Conservation (phyloP, 768 basidiomycete genomes). For the Suillus bovinus region DNA sequence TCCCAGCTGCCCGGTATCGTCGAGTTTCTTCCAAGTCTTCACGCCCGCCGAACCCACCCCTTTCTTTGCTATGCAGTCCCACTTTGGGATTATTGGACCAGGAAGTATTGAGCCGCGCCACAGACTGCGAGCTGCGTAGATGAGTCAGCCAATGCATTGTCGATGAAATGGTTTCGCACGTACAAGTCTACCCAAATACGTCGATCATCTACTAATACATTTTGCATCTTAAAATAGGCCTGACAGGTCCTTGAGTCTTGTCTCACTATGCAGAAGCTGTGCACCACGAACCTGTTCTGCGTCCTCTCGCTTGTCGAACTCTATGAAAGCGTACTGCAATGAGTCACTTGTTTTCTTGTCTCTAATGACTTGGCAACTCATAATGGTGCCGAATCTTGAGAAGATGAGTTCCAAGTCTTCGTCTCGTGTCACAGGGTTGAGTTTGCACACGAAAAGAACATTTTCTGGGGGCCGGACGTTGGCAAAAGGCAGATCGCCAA, state of each 20-base stretch:
- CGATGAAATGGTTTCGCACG: conserved; percentile 30
- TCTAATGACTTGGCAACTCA: conserved; percentile 97
- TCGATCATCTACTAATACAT: conserved; percentile 95
- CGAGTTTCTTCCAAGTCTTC: conserved; percentile 74
- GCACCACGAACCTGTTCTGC: conserved; percentile 78
- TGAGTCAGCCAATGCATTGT: conserved; percentile 12
- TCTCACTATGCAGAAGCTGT: background rate
- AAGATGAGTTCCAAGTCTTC: conserved; percentile 98
- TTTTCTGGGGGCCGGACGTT: conserved; percentile 98
- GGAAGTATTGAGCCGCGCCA: conserved; percentile 76
- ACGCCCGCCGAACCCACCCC: conserved; percentile 63
- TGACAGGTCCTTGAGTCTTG: conserved; percentile 30
- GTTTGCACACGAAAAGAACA: conserved; percentile 97
- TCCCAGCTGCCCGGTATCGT: conserved; percentile 50
- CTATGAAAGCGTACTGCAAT: conserved; percentile 97
- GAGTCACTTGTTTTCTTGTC: conserved; percentile 97
- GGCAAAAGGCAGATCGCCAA: conserved; percentile 97
- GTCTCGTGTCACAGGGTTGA: conserved; percentile 92
- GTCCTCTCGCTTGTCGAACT: conserved; percentile 91
- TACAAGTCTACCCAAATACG: conserved; percentile 99
- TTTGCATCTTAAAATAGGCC: conserved; percentile 99
- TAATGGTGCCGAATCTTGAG: conserved; percentile 90
- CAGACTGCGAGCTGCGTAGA: conserved; percentile 80
- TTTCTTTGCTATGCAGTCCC: conserved; percentile 38
- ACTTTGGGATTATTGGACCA: conserved; percentile 82